Evolutionary conservation across 2,329 filamentous ascomycete genomes (phyloP).

Genomic region (Coniochaeta pulveracea): DNA sequence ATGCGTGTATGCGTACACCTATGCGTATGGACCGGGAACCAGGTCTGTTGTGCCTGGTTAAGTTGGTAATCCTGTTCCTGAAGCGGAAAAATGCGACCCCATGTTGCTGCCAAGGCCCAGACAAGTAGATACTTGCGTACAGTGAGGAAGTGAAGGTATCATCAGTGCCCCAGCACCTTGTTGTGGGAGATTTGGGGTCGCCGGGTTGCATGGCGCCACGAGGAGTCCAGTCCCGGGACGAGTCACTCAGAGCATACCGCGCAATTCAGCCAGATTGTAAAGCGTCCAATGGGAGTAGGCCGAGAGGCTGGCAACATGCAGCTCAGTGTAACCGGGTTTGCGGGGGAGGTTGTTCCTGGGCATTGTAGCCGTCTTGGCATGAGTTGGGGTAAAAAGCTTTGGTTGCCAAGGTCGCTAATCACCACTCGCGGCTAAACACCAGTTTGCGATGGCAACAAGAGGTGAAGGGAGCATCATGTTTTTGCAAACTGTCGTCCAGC

Average conservation of each 20-base stretch:
- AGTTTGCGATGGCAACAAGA: too few species aligned
- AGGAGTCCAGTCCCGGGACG: background rate
- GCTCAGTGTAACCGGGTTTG: background rate
- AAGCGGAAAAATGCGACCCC: background rate
- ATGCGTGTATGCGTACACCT: too few species aligned
- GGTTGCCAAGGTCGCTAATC: slow-evolving; percentile 1
- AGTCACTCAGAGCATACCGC: too few species aligned
- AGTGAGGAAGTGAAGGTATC: background rate
- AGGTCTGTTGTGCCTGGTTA: too few species aligned
- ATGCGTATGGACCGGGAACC: too few species aligned
- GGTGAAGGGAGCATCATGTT: too few species aligned
- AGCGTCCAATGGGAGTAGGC: slow-evolving; percentile 1
- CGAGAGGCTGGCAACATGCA: slow-evolving; percentile 2
- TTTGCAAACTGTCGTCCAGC: too few species aligned
- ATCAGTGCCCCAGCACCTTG: background rate
- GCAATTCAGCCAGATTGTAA: slow-evolving; percentile 2
- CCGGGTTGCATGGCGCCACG: too few species aligned
- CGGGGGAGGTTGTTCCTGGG: too few species aligned
- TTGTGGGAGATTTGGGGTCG: background rate
- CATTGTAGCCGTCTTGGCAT: slow-evolving; percentile 1
- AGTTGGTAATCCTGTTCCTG: background rate
- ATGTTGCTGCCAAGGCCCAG: background rate
- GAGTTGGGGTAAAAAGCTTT: background rate
- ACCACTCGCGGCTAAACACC: slow-evolving; percentile 1
- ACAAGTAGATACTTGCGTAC: background rate